Percentiles rank a stretch among this genome's conserved stretches.
phyloP scores from a whole-genome alignment of 73 alveolate genomes.

The Tetrahymena malaccensis region DNA sequence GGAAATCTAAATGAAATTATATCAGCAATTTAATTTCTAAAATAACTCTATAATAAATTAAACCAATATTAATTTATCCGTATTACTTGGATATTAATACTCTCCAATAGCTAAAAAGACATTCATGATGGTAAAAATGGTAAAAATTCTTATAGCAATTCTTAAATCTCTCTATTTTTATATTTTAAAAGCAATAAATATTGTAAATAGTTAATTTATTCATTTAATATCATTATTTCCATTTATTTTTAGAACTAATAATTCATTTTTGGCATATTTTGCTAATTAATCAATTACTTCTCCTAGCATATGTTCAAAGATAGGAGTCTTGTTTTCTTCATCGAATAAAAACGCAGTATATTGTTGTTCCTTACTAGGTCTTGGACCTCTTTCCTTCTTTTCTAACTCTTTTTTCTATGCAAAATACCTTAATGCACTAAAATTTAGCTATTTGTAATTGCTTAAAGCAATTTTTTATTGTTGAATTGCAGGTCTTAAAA shows the following conservation, averaged over 20 bases:
- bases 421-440: not conserved
- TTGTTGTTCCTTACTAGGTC: not conserved
- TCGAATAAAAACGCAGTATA: constrained; percentile 13
- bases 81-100: constrained; percentile 9
- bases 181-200: not conserved
- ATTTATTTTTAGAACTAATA: not conserved
- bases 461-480: not conserved
- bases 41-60: not conserved
- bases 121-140: constrained; percentile 27
- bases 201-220: not conserved
- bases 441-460: not conserved
- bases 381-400: not conserved
- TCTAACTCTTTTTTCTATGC: not conserved
- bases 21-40: no score
- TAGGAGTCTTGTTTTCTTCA: constrained; percentile 22
- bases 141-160: constrained; percentile 11
- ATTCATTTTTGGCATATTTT: not conserved
- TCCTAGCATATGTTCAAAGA: constrained; percentile 18
- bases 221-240: not conserved
- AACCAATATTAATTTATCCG: not conserved
- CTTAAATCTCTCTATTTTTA: constrained; percentile 5
- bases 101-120: constrained; percentile 11
- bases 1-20: not conserved
- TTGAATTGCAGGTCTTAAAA: not conserved
- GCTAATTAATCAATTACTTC: constrained; percentile 1